A percentile compares a stretch with the other conserved stretches of the same genome.
phyloP scores from a whole-genome alignment of 106 monocot species.

The Acorus calamus region DNA sequence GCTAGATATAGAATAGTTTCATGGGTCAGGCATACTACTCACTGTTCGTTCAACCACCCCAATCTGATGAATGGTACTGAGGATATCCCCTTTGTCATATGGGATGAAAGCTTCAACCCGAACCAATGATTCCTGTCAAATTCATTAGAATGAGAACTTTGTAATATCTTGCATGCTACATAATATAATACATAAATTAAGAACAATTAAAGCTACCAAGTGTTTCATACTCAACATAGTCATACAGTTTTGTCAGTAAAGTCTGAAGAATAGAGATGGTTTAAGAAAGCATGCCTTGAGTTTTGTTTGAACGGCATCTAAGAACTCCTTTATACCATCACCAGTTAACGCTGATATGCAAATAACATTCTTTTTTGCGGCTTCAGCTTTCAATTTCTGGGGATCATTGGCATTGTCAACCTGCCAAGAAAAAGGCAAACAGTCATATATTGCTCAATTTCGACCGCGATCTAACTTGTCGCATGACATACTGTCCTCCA shows the following conservation, averaged over 20 bases:
- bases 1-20: no score
- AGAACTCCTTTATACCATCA: conserved; percentile 69
- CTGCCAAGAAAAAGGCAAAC: conserved; percentile 9
- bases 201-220: no score
- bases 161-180: no score
- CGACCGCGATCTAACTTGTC: background rate
- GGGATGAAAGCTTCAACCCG: conserved; percentile 78
- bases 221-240: no score
- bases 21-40: conserved; percentile 13
- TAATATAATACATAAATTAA: no score
- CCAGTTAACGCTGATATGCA: conserved; percentile 87
- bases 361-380: conserved; percentile 46
- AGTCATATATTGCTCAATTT: background rate
- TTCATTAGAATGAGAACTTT: no score
- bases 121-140: conserved; percentile 61
- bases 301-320: conserved; percentile 69
- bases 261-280: background rate
- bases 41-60: conserved; percentile 78
- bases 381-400: conserved; percentile 43
- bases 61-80: conserved; percentile 81
- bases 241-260: background rate
- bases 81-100: conserved; percentile 79
- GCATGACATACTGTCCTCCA: no score
- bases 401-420: conserved; percentile 72
- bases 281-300: conserved; percentile 37